A percentile compares a stretch with the other conserved stretches of the same genome.
phyloP scores from a whole-genome alignment of 768 basidiomycete genomes.

The Lanmaoa pseudosensibilis region DNA sequence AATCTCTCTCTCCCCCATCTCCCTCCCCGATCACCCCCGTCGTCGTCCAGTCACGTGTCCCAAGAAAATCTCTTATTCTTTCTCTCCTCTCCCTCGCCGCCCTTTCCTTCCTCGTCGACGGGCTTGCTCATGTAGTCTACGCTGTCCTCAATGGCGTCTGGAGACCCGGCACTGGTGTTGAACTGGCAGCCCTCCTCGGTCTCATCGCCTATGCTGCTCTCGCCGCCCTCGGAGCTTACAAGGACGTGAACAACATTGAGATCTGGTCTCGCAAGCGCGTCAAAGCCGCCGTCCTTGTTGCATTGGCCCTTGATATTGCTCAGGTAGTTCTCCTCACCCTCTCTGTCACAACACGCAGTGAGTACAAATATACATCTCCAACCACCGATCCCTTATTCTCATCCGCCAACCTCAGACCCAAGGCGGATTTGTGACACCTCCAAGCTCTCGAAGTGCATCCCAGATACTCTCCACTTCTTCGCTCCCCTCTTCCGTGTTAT shows the following conservation, averaged over 20 bases:
- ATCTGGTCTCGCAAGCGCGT: conserved; percentile 66
- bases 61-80: conserved; percentile 76
- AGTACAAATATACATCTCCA: conserved; percentile 15
- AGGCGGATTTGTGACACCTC: conserved; percentile 18
- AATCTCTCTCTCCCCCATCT: conserved; percentile 42
- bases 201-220: conserved; percentile 70
- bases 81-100: conserved; percentile 65
- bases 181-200: conserved; percentile 66
- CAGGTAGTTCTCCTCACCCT: conserved; percentile 57
- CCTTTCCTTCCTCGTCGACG: conserved; percentile 77
- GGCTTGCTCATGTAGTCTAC: conserved; percentile 64
- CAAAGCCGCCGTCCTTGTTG: conserved; percentile 51
- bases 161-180: conserved; percentile 62
- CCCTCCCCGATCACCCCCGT: conserved; percentile 73
- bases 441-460: conserved; percentile 31
- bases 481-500: conserved; percentile 69
- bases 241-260: conserved; percentile 67
- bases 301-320: conserved; percentile 59
- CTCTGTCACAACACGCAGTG: conserved; percentile 36
- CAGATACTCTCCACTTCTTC: conserved; percentile 46
- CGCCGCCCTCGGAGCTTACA: conserved; percentile 76
- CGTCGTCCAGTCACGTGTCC: conserved; percentile 68
- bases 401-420: conserved; percentile 11
- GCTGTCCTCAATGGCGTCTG: conserved; percentile 66
- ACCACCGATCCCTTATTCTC: neutral